Conservation (phyloP, 2,329 filamentous ascomycete species). For the Cercospora canescens region DNA sequence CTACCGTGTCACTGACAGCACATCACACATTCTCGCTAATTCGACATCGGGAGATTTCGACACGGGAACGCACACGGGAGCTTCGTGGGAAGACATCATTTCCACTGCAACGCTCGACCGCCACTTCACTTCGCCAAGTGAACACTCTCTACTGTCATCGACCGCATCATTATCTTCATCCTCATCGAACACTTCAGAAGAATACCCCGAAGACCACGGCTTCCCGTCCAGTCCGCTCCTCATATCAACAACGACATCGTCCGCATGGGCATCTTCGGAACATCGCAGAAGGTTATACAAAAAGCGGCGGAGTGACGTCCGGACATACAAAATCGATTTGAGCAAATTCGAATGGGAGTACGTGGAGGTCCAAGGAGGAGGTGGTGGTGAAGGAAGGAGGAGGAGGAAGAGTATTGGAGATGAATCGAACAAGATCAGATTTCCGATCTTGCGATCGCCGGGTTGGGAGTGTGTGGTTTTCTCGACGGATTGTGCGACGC, state of each 20-base stretch:
- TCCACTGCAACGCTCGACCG: slow-evolving; percentile 6
- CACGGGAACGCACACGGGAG: slow-evolving; percentile 13
- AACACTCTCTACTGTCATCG: neutral
- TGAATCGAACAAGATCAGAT: neutral
- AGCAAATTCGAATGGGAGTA: slow-evolving; percentile 4
- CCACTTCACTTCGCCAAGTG: slow-evolving; percentile 6
- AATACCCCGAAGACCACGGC: neutral
- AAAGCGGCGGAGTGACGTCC: slow-evolving; percentile 1
- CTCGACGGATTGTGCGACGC: slow-evolving; percentile 10
- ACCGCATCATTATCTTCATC: neutral
- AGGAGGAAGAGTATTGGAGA: neutral
- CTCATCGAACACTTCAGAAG: neutral
- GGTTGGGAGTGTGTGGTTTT: slow-evolving; percentile 9
- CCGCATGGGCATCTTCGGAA: slow-evolving; percentile 2
- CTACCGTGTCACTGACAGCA: slow-evolving; percentile 20
- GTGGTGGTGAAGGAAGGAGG: neutral
- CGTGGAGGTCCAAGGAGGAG: neutral
- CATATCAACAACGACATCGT: slow-evolving; percentile 5
- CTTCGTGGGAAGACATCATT: slow-evolving; percentile 15
- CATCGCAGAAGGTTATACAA: slow-evolving; percentile 9
- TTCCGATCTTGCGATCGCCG: neutral
- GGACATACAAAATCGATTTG: slow-evolving; percentile 7
- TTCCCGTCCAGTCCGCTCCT: neutral
- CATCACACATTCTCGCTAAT: slow-evolving; percentile 11
- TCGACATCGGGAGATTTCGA: slow-evolving; percentile 13